Percentiles rank a stretch among this genome's conserved stretches.
Evolutionary conservation across 257 asterid species (phyloP).

Genomic region (Buddleja alternifolia): DNA sequence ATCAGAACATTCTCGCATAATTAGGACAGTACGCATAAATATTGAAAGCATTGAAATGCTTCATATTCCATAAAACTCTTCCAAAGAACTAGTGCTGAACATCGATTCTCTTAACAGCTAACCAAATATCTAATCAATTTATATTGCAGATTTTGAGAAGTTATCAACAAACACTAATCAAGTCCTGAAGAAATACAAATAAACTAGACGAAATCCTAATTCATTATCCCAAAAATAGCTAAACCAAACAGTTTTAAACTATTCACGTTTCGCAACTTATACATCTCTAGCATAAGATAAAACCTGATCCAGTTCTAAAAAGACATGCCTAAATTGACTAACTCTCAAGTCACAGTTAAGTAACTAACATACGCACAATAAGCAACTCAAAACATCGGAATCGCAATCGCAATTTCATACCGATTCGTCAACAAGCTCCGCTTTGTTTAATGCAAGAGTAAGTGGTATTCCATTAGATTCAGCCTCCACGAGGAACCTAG

Average conservation of each 20-base stretch:
- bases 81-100: not conserved
- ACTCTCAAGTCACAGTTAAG: slow-evolving; percentile 1
- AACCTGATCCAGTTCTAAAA: not conserved
- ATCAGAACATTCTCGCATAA: too few relatives aligned
- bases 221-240: too few relatives aligned
- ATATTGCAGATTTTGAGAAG: not conserved
- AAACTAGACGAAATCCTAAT: too few relatives aligned
- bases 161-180: too few relatives aligned
- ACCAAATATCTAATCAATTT: not conserved
- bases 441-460: slow-evolving; percentile 79
- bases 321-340: not conserved
- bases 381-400: slow-evolving; percentile 9
- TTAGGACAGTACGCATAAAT: too few relatives aligned
- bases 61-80: not conserved
- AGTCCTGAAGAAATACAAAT: too few relatives aligned
- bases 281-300: too few relatives aligned
- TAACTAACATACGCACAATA: not conserved
- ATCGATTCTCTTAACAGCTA: not conserved
- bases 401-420: slow-evolving; percentile 38
- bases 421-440: slow-evolving; percentile 73
- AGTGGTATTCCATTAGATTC: slow-evolving; percentile 89
- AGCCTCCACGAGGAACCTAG: slow-evolving; percentile 96
- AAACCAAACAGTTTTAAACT: too few relatives aligned
- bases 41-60: not conserved
- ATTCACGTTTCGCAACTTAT: too few relatives aligned